phyloP scores from a whole-genome alignment of 495 filamentous ascomycete genomes.

The Penicillium canescens region DNA sequence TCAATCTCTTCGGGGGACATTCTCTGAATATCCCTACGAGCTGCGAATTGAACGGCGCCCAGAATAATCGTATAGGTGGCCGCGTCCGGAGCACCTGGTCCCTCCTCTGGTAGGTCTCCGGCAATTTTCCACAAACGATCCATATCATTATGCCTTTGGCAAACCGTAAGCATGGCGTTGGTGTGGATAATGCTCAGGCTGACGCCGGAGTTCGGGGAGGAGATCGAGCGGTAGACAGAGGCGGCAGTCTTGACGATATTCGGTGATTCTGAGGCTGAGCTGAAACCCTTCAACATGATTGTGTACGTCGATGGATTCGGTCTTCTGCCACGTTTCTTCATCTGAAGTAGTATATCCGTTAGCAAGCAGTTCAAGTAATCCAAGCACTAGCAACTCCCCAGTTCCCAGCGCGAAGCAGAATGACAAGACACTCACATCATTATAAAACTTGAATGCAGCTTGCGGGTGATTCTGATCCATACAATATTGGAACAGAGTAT shows the following conservation, averaged over 20 bases:
- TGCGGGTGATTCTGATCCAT: conserved; percentile 58
- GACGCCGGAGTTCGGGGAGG: conserved; percentile 53
- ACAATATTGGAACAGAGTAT: conserved; percentile 74
- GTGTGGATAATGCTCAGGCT: conserved; percentile 74
- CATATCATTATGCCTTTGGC: conserved; percentile 65
- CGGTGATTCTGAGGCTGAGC: conserved; percentile 46
- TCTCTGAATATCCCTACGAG: conserved; percentile 21
- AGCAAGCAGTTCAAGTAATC: conserved; percentile 5
- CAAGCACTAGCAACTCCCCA: neutral
- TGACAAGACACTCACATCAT: conserved; percentile 62
- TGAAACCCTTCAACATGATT: conserved; percentile 75
- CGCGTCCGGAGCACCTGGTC: conserved; percentile 60
- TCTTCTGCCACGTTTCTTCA: conserved; percentile 84
- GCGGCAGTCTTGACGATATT: conserved; percentile 61
- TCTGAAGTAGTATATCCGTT: conserved; percentile 49
- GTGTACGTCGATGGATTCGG: conserved; percentile 81
- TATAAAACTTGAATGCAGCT: conserved; percentile 73
- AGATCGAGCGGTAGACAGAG: conserved; percentile 72
- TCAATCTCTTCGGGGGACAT: conserved; percentile 34
- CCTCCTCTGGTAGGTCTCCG: conserved; percentile 60
- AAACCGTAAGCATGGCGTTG: conserved; percentile 83
- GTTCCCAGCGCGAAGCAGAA: neutral
- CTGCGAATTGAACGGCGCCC: conserved; percentile 58
- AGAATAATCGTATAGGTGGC: conserved; percentile 80
- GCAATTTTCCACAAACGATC: conserved; percentile 75